phyloP scores from a whole-genome alignment of 2,329 filamentous ascomycete genomes.

The Penicillium olsonii region DNA sequence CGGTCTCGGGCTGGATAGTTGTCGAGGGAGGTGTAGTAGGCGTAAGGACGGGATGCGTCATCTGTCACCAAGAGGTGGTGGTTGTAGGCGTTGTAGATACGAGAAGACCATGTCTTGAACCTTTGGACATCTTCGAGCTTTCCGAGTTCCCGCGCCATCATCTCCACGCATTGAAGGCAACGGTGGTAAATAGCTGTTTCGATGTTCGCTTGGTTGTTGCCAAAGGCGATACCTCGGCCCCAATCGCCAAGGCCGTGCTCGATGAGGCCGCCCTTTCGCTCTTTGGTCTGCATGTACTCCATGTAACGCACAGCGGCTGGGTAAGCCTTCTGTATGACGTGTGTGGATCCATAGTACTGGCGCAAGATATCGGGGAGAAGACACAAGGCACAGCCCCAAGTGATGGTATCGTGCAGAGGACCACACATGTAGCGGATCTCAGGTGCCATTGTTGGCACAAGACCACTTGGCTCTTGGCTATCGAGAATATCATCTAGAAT shows the following conservation, averaged over 20 bases:
- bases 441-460: conserved; percentile 52
- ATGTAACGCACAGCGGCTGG: conserved; percentile 25
- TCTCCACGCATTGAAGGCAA: conserved; percentile 24
- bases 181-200: conserved; percentile 29
- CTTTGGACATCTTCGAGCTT: conserved; percentile 13
- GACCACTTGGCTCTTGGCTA: conserved; percentile 46
- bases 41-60: conserved; percentile 14
- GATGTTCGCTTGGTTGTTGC: conserved; percentile 30
- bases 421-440: conserved; percentile 53
- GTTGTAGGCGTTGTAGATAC: conserved; percentile 23
- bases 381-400: conserved; percentile 27
- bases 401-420: conserved; percentile 48
- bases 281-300: conserved; percentile 28
- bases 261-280: conserved; percentile 24
- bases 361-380: conserved; percentile 24
- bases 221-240: conserved; percentile 28
- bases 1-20: conserved; percentile 18
- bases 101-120: conserved; percentile 20
- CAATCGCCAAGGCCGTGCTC: conserved; percentile 28
- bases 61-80: conserved; percentile 22
- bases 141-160: conserved; percentile 25
- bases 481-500: conserved; percentile 52
- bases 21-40: conserved; percentile 26
- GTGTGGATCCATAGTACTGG: conserved; percentile 24
- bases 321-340: conserved; percentile 22